Conservation (phyloP, 495 filamentous ascomycete species). For the Hypomontagnella monticulosa region DNA sequence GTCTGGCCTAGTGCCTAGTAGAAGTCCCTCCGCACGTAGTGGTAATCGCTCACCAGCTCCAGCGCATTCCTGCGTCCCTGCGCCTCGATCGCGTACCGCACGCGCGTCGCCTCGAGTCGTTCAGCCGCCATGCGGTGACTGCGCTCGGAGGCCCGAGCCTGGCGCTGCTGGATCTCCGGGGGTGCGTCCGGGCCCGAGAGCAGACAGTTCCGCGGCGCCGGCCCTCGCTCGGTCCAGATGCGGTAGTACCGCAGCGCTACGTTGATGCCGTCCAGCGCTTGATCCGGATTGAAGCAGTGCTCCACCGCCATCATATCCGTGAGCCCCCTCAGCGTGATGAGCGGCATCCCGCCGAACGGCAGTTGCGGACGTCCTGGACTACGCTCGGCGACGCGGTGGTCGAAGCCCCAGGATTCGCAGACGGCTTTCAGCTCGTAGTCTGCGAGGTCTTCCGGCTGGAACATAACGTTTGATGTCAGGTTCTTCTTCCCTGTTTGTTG, state of each 20-base stretch:
- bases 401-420: constrained; percentile 18
- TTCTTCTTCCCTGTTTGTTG: constrained; percentile 9
- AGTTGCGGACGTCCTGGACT: constrained; percentile 7
- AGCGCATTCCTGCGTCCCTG: constrained; percentile 8
- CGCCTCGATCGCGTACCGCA: constrained; percentile 7
- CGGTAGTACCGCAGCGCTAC: constrained; percentile 13
- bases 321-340: constrained; percentile 12
- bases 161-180: not conserved
- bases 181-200: constrained; percentile 9
- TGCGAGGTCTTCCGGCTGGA: constrained; percentile 14
- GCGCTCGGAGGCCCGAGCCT: not conserved
- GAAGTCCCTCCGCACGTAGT: constrained; percentile 25
- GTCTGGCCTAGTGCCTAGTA: not conserved
- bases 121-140: constrained; percentile 1
- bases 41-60: constrained; percentile 16
- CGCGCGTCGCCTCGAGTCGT: constrained; percentile 5
- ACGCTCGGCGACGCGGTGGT: constrained; percentile 16
- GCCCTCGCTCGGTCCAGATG: constrained; percentile 9
- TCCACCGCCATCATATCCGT: constrained; percentile 14
- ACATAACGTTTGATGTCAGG: constrained; percentile 1
- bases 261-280: not conserved
- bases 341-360: constrained; percentile 33
- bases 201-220: constrained; percentile 5
- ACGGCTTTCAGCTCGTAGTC: constrained; percentile 23
- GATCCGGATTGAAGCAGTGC: constrained; percentile 1